phyloP scores from a whole-genome alignment of 2,329 filamentous ascomycete species.

The Aspergillus melleus region DNA sequence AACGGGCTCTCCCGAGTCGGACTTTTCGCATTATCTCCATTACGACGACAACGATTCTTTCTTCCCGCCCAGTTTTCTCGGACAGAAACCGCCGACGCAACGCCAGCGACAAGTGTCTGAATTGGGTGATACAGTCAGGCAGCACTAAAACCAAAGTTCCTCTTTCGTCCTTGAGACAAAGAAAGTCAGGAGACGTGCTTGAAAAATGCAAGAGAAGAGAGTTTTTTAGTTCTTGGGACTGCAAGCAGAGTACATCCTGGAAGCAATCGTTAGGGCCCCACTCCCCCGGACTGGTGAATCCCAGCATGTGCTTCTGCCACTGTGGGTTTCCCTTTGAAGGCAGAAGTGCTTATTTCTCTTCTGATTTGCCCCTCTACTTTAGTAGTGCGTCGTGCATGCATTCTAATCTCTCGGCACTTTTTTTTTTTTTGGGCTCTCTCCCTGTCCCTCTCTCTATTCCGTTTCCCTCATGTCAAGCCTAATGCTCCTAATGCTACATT shows the following conservation, averaged over 20 bases:
- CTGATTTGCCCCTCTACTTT: neutral
- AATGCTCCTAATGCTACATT: slow-evolving; percentile 3
- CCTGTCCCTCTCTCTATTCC: neutral
- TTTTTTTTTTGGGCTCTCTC: slow-evolving; percentile 7
- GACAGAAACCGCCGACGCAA: slow-evolving; percentile 16
- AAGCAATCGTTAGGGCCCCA: too few relatives aligned
- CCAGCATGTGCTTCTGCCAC: too few relatives aligned
- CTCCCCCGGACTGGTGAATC: too few relatives aligned
- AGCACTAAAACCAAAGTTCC: neutral
- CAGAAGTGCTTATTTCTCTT: neutral
- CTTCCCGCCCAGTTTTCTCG: slow-evolving; percentile 32
- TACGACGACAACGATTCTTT: slow-evolving; percentile 39
- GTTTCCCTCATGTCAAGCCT: neutral
- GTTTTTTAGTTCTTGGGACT: too few relatives aligned
- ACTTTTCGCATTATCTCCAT: slow-evolving; percentile 33
- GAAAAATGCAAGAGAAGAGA: too few relatives aligned
- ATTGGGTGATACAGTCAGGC: neutral
- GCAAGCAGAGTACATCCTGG: too few relatives aligned
- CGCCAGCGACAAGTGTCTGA: neutral
- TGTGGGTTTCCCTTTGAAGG: too few relatives aligned
- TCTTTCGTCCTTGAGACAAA: too few relatives aligned
- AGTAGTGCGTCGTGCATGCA: neutral
- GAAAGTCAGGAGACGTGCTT: too few relatives aligned
- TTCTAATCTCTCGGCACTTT: neutral
- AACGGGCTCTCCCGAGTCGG: slow-evolving; percentile 14